These are phyloP conservation scores for Tephrocybe sp. DNA, from an alignment of 768 basidiomycete species.

Conservation along the genomic window DNA sequence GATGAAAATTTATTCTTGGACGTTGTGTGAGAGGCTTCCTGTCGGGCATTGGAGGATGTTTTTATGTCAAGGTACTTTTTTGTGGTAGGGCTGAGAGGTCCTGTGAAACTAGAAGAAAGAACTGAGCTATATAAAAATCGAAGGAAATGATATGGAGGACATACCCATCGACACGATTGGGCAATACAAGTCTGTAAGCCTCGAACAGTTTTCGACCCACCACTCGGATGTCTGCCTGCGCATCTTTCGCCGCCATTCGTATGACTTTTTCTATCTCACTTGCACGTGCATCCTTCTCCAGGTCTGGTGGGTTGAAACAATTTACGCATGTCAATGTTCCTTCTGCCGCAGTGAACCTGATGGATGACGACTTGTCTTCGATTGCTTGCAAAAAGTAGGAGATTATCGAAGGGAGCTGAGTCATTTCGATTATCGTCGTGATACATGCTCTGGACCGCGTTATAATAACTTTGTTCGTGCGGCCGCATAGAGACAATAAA, in stretches of 20 bases:
- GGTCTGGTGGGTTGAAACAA: conserved; percentile 75
- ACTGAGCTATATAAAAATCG: not conserved
- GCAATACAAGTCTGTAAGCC: conserved; percentile 71
- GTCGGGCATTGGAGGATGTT: conserved; percentile 9
- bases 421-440: conserved; percentile 58
- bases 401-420: conserved; percentile 65
- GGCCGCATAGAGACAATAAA: conserved; percentile 64
- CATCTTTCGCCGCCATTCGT: conserved; percentile 64
- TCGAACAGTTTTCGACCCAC: conserved; percentile 70
- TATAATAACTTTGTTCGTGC: conserved; percentile 78
- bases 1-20: conserved; percentile 16
- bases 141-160: not conserved
- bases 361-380: conserved; percentile 67
- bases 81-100: conserved; percentile 72
- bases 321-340: conserved; percentile 65
- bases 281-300: conserved; percentile 67
- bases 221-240: conserved; percentile 74
- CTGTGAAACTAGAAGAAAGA: conserved; percentile 54
- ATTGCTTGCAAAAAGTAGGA: conserved; percentile 57
- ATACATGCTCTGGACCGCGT: conserved; percentile 65
- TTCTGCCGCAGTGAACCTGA: conserved; percentile 68
- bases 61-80: conserved; percentile 72
- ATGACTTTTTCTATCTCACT: conserved; percentile 72
- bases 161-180: conserved; percentile 66
- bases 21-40: conserved; percentile 19